Evolutionary conservation across 148 eudicot genomes (phyloP), one percentile per base, ranked within the genome.

Genomic region (Heliamphora exappendiculata): DNA sequence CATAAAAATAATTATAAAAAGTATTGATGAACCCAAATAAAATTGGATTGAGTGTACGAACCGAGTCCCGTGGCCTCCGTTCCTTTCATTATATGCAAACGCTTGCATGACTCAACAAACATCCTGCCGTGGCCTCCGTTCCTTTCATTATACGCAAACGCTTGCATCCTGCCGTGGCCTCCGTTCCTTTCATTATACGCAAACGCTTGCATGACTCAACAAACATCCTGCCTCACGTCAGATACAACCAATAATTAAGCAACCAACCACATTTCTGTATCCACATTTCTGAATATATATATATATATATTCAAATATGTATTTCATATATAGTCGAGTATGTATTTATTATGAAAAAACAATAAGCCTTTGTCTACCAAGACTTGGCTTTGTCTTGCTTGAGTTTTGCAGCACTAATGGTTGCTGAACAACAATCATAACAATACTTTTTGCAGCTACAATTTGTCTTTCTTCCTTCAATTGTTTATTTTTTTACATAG

Each of bases 161-260:
- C 71, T 85, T 86, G 89, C 91, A 88, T 88, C 79, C 91, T 88
- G 75, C 91, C 70, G 78, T 83, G 53, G 89, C 91, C 76, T 88
- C 91, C 19, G 79, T 86, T 45, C 91, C 87, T 83, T 86, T 88
- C 89, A 86, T 88, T 57, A 88, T 85, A 33, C 89, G 87, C 69
- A 88, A 76, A 28, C 91, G 86, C 71, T 85, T 86, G 89, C 91
- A 88, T 59, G 91, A 86, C 66, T 74, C 82, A 51, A 85, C 85
- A 76, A 88, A 88, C 91, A 88, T 88, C 79, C 91, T 88, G 75
- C 13, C 49, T 50, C 29, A 75, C 33, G 75, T 45, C 31, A 72
- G 11, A 11, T 1, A 29, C 5, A 70, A n/a, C n/a, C n/a, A n/a
- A n/a, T n/a, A n/a, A n/a, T n/a, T n/a, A n/a, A n/a, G n/a, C n/a